These are phyloP conservation scores for Komagataella ulmi DNA, from an alignment of 805 yeast species.

Conservation along the genomic window DNA sequence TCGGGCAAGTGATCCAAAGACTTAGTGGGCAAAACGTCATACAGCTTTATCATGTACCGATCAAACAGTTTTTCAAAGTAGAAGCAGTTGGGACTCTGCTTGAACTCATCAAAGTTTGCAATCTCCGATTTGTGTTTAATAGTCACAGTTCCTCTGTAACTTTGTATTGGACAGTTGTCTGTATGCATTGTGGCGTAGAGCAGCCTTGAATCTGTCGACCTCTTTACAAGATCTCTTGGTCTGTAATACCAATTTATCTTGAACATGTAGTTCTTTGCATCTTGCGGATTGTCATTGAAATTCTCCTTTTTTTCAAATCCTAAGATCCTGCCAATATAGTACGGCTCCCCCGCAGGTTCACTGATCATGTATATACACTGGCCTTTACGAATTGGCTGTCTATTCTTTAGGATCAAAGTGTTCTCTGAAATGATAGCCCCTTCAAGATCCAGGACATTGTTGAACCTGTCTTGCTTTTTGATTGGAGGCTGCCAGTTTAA, in stretches of 20 bases:
- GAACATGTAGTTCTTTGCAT: slow-evolving; percentile 41
- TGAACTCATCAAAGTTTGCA: slow-evolving; percentile 39
- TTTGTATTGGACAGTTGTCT: slow-evolving; percentile 64
- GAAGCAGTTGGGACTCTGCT: slow-evolving; percentile 52
- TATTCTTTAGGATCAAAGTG: slow-evolving; percentile 23
- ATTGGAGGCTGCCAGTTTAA: slow-evolving; percentile 39
- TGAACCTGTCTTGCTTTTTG: slow-evolving; percentile 23
- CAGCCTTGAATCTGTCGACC: slow-evolving; percentile 56
- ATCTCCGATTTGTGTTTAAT: slow-evolving; percentile 63
- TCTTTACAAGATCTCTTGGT: slow-evolving; percentile 68
- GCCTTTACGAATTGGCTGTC: slow-evolving; percentile 27
- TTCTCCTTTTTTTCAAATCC: slow-evolving; percentile 44
- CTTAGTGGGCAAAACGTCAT: slow-evolving; percentile 60
- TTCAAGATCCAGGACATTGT: slow-evolving; percentile 24
- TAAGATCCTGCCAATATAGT: slow-evolving; percentile 73
- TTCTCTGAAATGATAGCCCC: slow-evolving; percentile 27
- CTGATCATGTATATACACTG: slow-evolving; percentile 75
- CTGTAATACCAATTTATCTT: slow-evolving; percentile 88
- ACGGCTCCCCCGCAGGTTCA: slow-evolving; percentile 93
- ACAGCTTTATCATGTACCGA: slow-evolving; percentile 71
- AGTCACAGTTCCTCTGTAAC: slow-evolving; percentile 62
- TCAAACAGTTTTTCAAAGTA: slow-evolving; percentile 83
- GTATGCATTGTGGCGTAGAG: slow-evolving; percentile 78
- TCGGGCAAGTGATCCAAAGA: slow-evolving; percentile 43
- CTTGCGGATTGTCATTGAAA: slow-evolving; percentile 15